Evolutionary conservation across 768 basidiomycete species (phyloP).

Genomic region (Xerocomellus amylosporus): DNA sequence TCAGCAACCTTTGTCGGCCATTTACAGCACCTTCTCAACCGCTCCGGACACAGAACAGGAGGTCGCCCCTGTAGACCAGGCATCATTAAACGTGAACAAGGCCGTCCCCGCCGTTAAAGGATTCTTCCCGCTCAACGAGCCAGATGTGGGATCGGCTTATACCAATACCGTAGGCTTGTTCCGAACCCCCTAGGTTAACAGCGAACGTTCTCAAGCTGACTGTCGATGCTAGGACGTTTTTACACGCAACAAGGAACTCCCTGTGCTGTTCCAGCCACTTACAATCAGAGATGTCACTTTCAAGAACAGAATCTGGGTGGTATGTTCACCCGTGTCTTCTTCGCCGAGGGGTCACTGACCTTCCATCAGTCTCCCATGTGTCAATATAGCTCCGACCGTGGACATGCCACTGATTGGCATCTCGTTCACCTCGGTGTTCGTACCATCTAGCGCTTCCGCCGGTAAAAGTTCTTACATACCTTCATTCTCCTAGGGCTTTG

Average conservation of each 20-base stretch:
- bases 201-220: background rate
- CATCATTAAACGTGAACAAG: slow-evolving; percentile 38
- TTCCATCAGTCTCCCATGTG: slow-evolving; percentile 69
- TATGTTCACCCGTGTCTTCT: slow-evolving; percentile 18
- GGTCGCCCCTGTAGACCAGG: background rate
- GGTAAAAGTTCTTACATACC: background rate
- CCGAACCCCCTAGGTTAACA: background rate
- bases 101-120: slow-evolving; percentile 49
- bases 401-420: slow-evolving; percentile 82
- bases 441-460: background rate
- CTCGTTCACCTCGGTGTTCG: slow-evolving; percentile 69
- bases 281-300: slow-evolving; percentile 59
- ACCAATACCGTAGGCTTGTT: slow-evolving; percentile 16
- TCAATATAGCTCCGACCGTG: slow-evolving; percentile 72
- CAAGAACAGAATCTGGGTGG: slow-evolving; percentile 74
- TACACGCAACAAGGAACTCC: slow-evolving; percentile 48
- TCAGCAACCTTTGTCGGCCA: background rate
- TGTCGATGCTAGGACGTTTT: slow-evolving; percentile 31
- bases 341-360: background rate
- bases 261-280: slow-evolving; percentile 64
- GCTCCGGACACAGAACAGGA: background rate
- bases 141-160: slow-evolving; percentile 48
- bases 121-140: slow-evolving; percentile 61
- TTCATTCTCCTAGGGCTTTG: slow-evolving; percentile 46
- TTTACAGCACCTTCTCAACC: background rate